Conservation (phyloP, 2,329 filamentous ascomycete species). For the Hypoxylon sp. region DNA sequence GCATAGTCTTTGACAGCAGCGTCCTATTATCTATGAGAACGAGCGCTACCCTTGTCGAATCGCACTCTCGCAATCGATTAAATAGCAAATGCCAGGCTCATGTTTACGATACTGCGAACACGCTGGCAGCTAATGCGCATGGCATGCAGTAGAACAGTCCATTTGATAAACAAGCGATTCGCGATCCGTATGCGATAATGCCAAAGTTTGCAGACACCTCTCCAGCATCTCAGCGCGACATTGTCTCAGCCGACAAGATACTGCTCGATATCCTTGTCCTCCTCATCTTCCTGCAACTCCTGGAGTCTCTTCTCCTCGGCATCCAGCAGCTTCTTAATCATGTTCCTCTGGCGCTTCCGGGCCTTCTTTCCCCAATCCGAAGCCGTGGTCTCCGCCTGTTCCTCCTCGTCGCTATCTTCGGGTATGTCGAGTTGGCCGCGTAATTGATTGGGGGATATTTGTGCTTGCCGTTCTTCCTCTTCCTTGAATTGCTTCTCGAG, state of each 20-base stretch:
- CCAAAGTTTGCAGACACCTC: background rate
- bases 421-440: slow-evolving; percentile 69
- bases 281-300: slow-evolving; percentile 72
- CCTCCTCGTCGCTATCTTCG: slow-evolving; percentile 67
- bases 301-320: slow-evolving; percentile 71
- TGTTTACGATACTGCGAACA: slow-evolving; percentile 5
- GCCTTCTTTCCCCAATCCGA: slow-evolving; percentile 80
- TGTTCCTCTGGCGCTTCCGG: slow-evolving; percentile 75
- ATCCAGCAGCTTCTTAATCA: slow-evolving; percentile 76
- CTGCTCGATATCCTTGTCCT: slow-evolving; percentile 83
- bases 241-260: slow-evolving; percentile 63
- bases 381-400: slow-evolving; percentile 63
- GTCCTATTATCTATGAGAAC: slow-evolving; percentile 2
- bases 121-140: background rate
- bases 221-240: background rate
- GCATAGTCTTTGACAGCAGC: background rate
- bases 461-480: slow-evolving; percentile 59
- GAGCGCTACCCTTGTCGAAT: background rate
- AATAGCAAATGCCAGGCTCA: background rate
- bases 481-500: slow-evolving; percentile 72
- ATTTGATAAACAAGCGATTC: slow-evolving; percentile 2
- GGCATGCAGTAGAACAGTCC: background rate
- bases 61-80: background rate
- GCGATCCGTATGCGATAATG: slow-evolving; percentile 1
- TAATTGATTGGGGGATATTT: slow-evolving; percentile 76